phyloP scores from a whole-genome alignment of 306 rosid genomes.

The Fagus crenata region DNA sequence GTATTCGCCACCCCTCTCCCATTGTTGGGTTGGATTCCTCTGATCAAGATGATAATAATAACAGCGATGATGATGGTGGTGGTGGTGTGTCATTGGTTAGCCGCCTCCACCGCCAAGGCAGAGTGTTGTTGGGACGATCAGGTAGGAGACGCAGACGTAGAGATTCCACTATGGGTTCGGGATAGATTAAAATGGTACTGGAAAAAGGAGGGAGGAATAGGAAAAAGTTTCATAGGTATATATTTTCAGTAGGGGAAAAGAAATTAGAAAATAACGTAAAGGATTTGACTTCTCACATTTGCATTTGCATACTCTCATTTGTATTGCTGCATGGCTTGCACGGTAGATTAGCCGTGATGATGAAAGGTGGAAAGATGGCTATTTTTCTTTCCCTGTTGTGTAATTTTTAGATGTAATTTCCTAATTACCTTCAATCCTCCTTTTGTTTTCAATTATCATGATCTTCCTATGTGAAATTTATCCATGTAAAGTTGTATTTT shows the following conservation, averaged over 20 bases:
- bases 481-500: conserved; percentile 41
- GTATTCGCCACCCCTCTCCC: conserved; percentile 39
- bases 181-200: conserved; percentile 31
- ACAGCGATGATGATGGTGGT: conserved; percentile 26
- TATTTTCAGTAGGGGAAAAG: conserved; percentile 41
- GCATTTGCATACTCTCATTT: conserved; percentile 40
- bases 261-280: conserved; percentile 37
- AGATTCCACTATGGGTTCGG: conserved; percentile 39
- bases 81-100: conserved; percentile 68
- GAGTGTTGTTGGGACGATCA: conserved; percentile 67
- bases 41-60: conserved; percentile 50
- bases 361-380: conserved; percentile 46
- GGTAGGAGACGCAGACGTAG: conserved; percentile 82
- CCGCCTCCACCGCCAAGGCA: conserved; percentile 69
- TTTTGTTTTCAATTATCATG: conserved; percentile 28
- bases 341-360: conserved; percentile 17
- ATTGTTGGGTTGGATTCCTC: conserved; percentile 47
- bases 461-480: conserved; percentile 30
- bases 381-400: conserved; percentile 31
- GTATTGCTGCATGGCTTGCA: conserved; percentile 17
- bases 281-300: conserved; percentile 48
- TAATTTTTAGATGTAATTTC: conserved; percentile 33
- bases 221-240: conserved; percentile 45
- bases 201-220: conserved; percentile 59
- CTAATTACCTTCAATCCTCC: conserved; percentile 45